A percentile compares a stretch with the other conserved stretches of the same genome.
Evolutionary conservation across 2,329 filamentous ascomycete genomes (phyloP).

Genomic region (Fusarium musae): DNA sequence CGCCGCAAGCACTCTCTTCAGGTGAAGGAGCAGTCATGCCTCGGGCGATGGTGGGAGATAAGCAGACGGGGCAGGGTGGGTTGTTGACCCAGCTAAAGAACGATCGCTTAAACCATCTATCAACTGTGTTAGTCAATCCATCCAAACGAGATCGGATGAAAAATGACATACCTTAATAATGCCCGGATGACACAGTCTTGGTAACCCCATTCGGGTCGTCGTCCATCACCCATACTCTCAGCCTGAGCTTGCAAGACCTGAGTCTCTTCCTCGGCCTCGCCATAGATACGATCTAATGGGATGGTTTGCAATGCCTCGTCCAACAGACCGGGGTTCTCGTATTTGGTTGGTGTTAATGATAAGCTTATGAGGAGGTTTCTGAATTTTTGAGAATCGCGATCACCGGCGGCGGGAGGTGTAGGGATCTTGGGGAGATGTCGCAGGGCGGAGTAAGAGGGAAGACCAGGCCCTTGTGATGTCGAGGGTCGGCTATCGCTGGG

Average conservation of each 20-base stretch:
- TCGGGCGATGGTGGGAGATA: conserved; percentile 82
- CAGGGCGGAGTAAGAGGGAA: conserved; percentile 61
- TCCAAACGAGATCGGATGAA: not conserved
- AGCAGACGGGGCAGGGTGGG: conserved; percentile 83
- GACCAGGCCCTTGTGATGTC: conserved; percentile 57
- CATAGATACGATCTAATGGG: conserved; percentile 89
- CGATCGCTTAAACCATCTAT: conserved; percentile 86
- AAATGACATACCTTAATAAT: conserved; percentile 74
- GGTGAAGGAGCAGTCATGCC: conserved; percentile 87
- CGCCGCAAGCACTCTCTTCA: conserved; percentile 90
- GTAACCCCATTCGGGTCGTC: conserved; percentile 92
- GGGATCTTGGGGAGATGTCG: conserved; percentile 69
- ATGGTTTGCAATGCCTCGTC: conserved; percentile 91
- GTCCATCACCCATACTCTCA: conserved; percentile 83
- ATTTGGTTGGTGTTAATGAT: conserved; percentile 89
- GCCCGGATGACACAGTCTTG: conserved; percentile 96
- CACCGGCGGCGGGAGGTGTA: conserved; percentile 73
- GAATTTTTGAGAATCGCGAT: conserved; percentile 77
- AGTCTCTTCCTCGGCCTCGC: conserved; percentile 91
- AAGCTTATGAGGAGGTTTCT: conserved; percentile 85
- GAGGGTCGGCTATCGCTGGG: conserved; percentile 57
- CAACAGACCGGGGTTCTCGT: conserved; percentile 93
- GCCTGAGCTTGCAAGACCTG: conserved; percentile 90
- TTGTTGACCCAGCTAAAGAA: conserved; percentile 99
- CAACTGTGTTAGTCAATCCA: conserved; percentile 29